Evolutionary conservation across 192 early-diverging fungal species (phyloP).

Genomic region (Backusella westeae): DNA sequence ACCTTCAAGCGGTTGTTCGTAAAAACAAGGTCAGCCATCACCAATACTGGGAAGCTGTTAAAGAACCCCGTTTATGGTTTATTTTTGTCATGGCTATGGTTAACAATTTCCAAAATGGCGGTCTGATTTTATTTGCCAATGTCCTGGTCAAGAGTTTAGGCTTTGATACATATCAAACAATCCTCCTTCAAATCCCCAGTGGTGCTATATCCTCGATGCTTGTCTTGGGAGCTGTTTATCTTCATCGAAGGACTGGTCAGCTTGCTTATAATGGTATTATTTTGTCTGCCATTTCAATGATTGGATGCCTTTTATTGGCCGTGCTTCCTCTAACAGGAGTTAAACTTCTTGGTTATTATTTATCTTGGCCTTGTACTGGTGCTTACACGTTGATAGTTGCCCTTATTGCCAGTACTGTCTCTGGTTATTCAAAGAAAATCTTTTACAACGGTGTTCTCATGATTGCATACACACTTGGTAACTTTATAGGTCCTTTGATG

Average conservation of each 20-base stretch:
- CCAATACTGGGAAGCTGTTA: constrained; percentile 25
- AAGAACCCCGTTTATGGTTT: constrained; percentile 24
- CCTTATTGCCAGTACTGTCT: neutral
- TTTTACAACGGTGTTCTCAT: constrained; percentile 5
- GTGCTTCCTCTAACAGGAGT: neutral
- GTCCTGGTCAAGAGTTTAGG: constrained; percentile 16
- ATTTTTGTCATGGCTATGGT: neutral
- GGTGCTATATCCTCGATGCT: neutral
- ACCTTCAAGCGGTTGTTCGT: constrained; percentile 58
- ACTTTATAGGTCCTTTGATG: constrained; percentile 18
- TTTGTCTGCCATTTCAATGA: neutral
- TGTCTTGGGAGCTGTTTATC: neutral
- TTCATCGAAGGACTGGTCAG: neutral
- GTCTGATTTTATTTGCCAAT: constrained; percentile 17
- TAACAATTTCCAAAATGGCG: constrained; percentile 20
- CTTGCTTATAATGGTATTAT: neutral
- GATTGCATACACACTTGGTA: constrained; percentile 16
- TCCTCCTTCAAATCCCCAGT: constrained; percentile 11
- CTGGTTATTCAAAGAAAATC: constrained; percentile 18
- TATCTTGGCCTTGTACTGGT: neutral
- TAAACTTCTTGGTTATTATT: constrained; percentile 1
- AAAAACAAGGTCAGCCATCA: neutral
- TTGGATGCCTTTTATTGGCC: constrained; percentile 3
- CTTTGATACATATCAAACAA: constrained; percentile 2
- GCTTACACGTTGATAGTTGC: neutral